These are phyloP conservation scores for Cordyceps javanica DNA, from an alignment of 2,329 filamentous ascomycete genomes.

Conservation along the genomic window DNA sequence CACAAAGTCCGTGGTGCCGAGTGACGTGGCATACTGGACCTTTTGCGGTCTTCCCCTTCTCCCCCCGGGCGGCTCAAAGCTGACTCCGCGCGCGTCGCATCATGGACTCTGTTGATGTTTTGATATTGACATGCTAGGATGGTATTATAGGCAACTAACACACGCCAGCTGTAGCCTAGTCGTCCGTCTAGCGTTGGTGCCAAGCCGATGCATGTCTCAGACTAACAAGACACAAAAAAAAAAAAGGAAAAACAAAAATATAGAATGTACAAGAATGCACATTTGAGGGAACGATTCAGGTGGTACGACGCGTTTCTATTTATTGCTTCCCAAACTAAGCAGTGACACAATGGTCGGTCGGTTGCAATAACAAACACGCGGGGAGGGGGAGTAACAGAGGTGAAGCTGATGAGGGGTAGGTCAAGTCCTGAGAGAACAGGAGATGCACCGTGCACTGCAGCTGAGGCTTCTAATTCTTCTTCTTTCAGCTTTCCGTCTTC, in stretches of 20 bases:
- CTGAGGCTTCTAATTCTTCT: too few species aligned
- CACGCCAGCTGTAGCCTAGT: background rate
- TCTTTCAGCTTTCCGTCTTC: too few species aligned
- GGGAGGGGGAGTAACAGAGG: background rate
- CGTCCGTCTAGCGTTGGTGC: background rate
- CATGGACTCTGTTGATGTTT: background rate
- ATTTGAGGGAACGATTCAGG: background rate
- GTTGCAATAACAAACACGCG: background rate
- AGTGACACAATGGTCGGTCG: background rate
- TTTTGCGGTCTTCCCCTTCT: background rate
- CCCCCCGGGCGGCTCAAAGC: too few species aligned
- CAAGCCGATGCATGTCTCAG: conserved; percentile 9
- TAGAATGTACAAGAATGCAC: background rate
- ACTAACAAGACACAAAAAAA: background rate
- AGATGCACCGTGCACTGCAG: too few species aligned
- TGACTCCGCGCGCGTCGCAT: background rate
- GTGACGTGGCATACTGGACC: background rate
- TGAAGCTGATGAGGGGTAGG: background rate
- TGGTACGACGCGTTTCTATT: background rate
- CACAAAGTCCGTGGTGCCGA: background rate
- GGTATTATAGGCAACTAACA: background rate
- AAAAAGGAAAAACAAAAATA: background rate
- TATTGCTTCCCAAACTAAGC: background rate
- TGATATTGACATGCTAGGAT: background rate
- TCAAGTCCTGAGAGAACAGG: too few species aligned